Conservation (phyloP, 139 green algal species). For the Nannochloris sp. region DNA sequence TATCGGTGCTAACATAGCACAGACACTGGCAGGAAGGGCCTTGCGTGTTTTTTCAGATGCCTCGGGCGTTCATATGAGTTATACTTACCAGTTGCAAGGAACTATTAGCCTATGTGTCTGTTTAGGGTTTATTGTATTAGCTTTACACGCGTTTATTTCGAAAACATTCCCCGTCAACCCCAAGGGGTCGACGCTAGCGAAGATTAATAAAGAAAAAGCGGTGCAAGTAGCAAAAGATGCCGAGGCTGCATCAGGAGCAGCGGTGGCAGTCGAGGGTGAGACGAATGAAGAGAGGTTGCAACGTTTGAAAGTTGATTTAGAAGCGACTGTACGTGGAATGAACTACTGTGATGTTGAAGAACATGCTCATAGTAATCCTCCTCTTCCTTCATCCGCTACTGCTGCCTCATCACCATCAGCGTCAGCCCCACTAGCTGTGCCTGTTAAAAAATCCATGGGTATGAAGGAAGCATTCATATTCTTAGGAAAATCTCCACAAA, state of each 20-base stretch:
- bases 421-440: neutral
- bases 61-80: neutral
- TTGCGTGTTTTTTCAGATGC: constrained; percentile 26
- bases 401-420: too few relatives aligned
- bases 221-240: neutral
- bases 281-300: neutral
- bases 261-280: neutral
- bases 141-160: constrained; percentile 36
- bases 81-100: constrained; percentile 28
- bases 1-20: constrained; percentile 90
- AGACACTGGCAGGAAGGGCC: constrained; percentile 57
- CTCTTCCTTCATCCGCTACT: too few relatives aligned
- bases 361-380: too few relatives aligned
- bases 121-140: constrained; percentile 25
- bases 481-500: constrained; percentile 56
- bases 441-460: constrained; percentile 20
- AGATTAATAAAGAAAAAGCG: neutral
- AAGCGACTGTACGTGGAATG: constrained; percentile 13
- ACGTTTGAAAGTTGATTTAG: constrained; percentile 6
- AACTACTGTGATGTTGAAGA: constrained; percentile 29
- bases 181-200: constrained; percentile 14
- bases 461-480: constrained; percentile 42
- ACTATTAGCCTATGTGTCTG: constrained; percentile 28
- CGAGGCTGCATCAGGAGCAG: constrained; percentile 8
- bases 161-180: constrained; percentile 31